These are phyloP conservation scores for Coprinopsis marcescibilis DNA, from an alignment of 768 basidiomycete species.

Conservation along the genomic window DNA sequence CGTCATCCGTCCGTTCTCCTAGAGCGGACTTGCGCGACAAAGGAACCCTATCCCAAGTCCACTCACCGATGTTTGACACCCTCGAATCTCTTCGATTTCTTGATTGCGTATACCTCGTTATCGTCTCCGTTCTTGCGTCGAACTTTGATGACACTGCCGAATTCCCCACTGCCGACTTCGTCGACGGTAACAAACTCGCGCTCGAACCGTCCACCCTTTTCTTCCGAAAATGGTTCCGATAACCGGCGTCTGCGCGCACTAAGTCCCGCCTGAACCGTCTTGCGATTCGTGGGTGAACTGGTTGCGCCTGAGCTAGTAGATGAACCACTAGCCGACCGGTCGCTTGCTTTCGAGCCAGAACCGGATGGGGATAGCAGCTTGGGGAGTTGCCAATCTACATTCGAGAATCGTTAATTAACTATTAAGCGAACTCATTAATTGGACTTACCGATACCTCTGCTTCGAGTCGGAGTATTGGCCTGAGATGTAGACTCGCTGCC, in stretches of 20 bases:
- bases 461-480: slow-evolving; percentile 58
- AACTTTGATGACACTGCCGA: slow-evolving; percentile 88
- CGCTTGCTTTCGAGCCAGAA: slow-evolving; percentile 30
- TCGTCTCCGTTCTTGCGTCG: slow-evolving; percentile 55
- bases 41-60: slow-evolving; percentile 12
- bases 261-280: slow-evolving; percentile 16
- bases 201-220: slow-evolving; percentile 65
- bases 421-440: slow-evolving; percentile 2
- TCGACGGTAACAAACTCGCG: slow-evolving; percentile 76
- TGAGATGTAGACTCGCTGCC: slow-evolving; percentile 60
- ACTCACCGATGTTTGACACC: slow-evolving; percentile 85
- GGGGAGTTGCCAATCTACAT: slow-evolving; percentile 52
- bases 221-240: slow-evolving; percentile 39
- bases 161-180: slow-evolving; percentile 85
- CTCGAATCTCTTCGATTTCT: slow-evolving; percentile 90
- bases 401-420: slow-evolving; percentile 11
- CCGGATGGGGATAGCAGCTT: slow-evolving; percentile 47
- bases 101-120: slow-evolving; percentile 71
- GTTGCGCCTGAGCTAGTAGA: slow-evolving; percentile 46
- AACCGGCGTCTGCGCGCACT: slow-evolving; percentile 23
- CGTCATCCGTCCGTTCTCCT: neutral
- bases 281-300: slow-evolving; percentile 40
- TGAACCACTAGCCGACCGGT: slow-evolving; percentile 54
- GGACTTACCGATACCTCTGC: slow-evolving; percentile 41
- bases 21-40: slow-evolving; percentile 4